Evolutionary conservation across 768 basidiomycete genomes (phyloP).

Genomic region (Lenzites betulinus): DNA sequence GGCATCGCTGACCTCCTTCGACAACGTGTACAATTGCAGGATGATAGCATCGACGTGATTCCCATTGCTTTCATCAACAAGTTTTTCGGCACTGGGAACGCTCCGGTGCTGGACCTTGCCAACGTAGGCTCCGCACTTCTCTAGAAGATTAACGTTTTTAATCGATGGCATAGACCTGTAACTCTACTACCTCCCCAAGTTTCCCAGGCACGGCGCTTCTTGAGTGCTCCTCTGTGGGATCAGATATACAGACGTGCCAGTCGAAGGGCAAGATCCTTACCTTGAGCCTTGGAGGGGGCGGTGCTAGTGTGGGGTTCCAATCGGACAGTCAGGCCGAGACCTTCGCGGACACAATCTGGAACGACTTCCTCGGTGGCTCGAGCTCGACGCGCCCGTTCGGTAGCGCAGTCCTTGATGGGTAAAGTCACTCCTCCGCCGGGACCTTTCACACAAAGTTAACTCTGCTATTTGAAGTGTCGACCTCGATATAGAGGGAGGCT

Average conservation of each 20-base stretch:
- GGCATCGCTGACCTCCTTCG: neutral
- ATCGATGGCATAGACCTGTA: constrained; percentile 43
- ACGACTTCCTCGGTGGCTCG: constrained; percentile 50
- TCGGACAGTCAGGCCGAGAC: constrained; percentile 39
- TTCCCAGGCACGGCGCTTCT: constrained; percentile 46
- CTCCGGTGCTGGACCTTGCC: constrained; percentile 67
- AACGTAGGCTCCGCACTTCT: constrained; percentile 45
- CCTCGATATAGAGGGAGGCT: constrained; percentile 42
- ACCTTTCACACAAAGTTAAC: neutral
- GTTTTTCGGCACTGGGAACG: constrained; percentile 63
- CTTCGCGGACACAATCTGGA: constrained; percentile 44
- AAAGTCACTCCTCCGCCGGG: constrained; percentile 3
- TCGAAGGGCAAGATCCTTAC: constrained; percentile 50
- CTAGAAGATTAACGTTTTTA: constrained; percentile 39
- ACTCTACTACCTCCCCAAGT: constrained; percentile 39
- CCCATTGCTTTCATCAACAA: constrained; percentile 69
- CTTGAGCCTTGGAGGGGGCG: constrained; percentile 46
- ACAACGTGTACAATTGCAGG: constrained; percentile 37
- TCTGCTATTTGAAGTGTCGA: constrained; percentile 32
- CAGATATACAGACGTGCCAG: constrained; percentile 47
- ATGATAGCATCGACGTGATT: constrained; percentile 67
- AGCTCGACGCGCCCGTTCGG: constrained; percentile 47
- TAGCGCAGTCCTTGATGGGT: constrained; percentile 49
- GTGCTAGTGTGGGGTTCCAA: constrained; percentile 42
- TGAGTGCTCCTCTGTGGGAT: constrained; percentile 41